Base-by-base conservation (phyloP, 352 stramenopile genomes). In the Phytophthora macrochlamydospora region DNA sequence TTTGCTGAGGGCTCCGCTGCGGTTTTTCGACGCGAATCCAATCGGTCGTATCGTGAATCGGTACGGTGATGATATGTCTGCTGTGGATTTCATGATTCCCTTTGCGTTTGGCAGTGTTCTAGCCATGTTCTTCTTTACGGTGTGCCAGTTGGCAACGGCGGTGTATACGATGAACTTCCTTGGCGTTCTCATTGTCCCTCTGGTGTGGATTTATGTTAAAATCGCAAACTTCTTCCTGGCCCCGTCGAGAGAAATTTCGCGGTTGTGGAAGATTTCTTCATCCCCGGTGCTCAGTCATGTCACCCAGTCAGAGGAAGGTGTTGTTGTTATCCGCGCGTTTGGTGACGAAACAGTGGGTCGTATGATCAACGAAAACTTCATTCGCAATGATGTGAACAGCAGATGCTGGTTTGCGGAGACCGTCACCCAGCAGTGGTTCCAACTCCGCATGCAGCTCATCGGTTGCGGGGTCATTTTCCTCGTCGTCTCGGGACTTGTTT, bases 21-120 rank as follows among this genome's bases (percentile, higher is more conserved):
- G 82, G 2, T 98, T 98, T 71, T 98, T 98, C 70, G 91, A 98
- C 62, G 83, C 80, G 3, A 97, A 96, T 54, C 95, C 93, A 1
- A 78, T 96, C 13, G 92, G 93, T 1, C 79, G 91, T 51, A 94
- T 98, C 35, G 42, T 98, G 18, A 97, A 95, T 56, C 83, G 95
- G 7, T 98, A 98, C 38, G 69, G 81, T 38, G 86, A 87, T 9
- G 93, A 98, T 64, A 96, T 98, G 72, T 80, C 92, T 35, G 86
- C 87, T 12, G 70, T 97, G 9, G 92, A 98, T 75, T 79, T 95
- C 24, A 78, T 93, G 46, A 62, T 91, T 32, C 63, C 71, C 2
- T 66, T 78, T 11, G 51, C 54, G 2, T 73, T 71, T n/a, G 56
- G 58, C 7, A 18, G 51, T 9, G 87, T 84, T 56, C 56, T 97